Evolutionary conservation across 2,329 filamentous ascomycete genomes (phyloP), one percentile per base, ranked within the genome.

Genomic region (Talaromyces atroroseus): DNA sequence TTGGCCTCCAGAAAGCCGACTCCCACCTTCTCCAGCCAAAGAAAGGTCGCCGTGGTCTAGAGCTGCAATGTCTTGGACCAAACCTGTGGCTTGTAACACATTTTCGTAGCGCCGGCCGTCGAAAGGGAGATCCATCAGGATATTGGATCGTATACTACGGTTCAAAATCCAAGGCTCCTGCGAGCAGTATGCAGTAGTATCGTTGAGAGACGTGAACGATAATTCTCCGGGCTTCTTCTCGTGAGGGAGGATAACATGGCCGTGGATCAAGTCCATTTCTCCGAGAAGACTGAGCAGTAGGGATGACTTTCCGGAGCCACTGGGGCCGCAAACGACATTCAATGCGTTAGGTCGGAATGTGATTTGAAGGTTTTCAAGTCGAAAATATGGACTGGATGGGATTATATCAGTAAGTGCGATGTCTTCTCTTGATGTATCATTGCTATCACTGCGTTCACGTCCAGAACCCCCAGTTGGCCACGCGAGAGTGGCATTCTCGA

Each of bases 1-100:
- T 74, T 99, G 94, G 32, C 94, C 94, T 69, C 94, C 94, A 56
- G 89, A 95, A 7, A 99, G 80, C 52, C 96, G 45, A 29, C 20
- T 34, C 1, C 52, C 52, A 16, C 12, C 18, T 42, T 54, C 45
- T 47, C 52, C 23, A 16, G 44, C 29, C 21, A 49, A 2, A 20
- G 45, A 16, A 20, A 26, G 52, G 23, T 54, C 52, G 10, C 52
- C 45, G 7, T 49, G 21, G 26, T 42, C 34, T 8, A 54, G 2
- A n/a, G 32, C 14, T 3, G 16, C n/a, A 26, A 54, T 36, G 24
- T 54, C 52, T 7, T 32, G 45, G 5, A 14, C 8, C 5, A 54
- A 21, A 0, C 26, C 52, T 12, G 20, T 20, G 21, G 52, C 52
- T n/a, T 49, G 24, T 4, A 54, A 18, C 10, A 54, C 52, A 14